Base-by-base conservation (phyloP, 768 basidiomycete genomes). In the Solioccasus polychromus region DNA sequence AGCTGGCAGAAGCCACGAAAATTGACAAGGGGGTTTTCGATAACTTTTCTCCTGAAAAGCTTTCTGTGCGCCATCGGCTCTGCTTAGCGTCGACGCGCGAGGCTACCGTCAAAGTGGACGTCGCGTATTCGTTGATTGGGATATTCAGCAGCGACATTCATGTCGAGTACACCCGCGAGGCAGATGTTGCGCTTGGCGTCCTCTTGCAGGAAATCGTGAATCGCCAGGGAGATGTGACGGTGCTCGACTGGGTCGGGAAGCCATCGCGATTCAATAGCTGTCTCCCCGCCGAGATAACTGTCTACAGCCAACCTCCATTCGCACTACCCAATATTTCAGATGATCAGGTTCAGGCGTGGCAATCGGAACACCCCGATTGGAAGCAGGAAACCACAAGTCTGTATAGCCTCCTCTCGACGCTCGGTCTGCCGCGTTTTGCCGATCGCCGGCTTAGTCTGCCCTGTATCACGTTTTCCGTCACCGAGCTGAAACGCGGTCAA, bases 111-210 rank as follows among this genome's bases (percentile, higher is more conserved):
- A 44, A 46, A 15, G 58, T 55, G 42, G 58, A 57, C 40, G 34
- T 32, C 14, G 53, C 55, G 11, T 59, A 59, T 35, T 48, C 45
- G 8, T 30, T 59, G 24, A 48, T 59, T n/a, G 56, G 53, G 3
- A 46, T 59, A 12, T 52, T 45, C 18, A 18, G 12, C 3, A 45
- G 44, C 24, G 37, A 45, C 24, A 32, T 45, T n/a, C 15, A 9
- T 1, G 35, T 35, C 5, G 14, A 15, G 15, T 44, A 44, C 4
- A n/a, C n/a, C n/a, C 35, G 43, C 9, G 8, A 22, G 19, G 47
- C 37, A 22, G 22, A 35, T 22, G 12, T 10, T 11, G 45, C 38
- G 2, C 36, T 44, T 8, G 43, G 32, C 18, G n/a, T 17, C 8
- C 32, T 34, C 18, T 34, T 34, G 15, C n/a, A 43, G 23, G 31